Evolutionary conservation across 2,329 filamentous ascomycete genomes (phyloP).

Genomic region (Claviceps arundinis): DNA sequence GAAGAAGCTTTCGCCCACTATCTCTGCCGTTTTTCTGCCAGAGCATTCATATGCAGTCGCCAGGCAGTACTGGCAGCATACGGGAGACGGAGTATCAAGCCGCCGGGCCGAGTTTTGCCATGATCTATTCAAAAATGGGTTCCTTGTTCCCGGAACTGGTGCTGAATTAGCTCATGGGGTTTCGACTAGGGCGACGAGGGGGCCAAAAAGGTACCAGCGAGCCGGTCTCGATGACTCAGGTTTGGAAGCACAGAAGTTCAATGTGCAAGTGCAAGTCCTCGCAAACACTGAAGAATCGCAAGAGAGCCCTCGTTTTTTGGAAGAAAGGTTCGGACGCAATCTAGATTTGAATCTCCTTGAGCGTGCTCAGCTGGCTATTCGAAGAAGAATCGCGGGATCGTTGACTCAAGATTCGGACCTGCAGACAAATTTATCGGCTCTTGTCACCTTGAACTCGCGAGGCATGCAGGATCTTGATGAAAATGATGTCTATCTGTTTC

Average conservation of each 20-base stretch:
- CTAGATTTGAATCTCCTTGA: slow-evolving; percentile 66
- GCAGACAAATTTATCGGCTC: slow-evolving; percentile 11
- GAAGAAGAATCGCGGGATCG: slow-evolving; percentile 77
- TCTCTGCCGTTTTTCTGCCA: slow-evolving; percentile 62
- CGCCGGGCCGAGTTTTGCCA: slow-evolving; percentile 84
- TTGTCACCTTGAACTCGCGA: slow-evolving; percentile 30
- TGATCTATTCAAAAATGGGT: slow-evolving; percentile 54
- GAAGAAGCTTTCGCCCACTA: slow-evolving; percentile 40
- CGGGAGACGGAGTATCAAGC: slow-evolving; percentile 84
- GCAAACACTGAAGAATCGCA: slow-evolving; percentile 26
- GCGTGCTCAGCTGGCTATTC: slow-evolving; percentile 75
- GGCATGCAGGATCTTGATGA: slow-evolving; percentile 57
- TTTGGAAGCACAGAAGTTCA: slow-evolving; percentile 8
- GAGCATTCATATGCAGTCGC: slow-evolving; percentile 54
- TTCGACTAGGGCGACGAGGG: slow-evolving; percentile 40
- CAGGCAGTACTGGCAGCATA: slow-evolving; percentile 97
- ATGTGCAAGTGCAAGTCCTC: slow-evolving; percentile 7
- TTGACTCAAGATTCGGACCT: slow-evolving; percentile 57
- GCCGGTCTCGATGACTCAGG: slow-evolving; percentile 17
- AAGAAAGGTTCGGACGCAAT: slow-evolving; percentile 89
- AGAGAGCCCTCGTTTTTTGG: slow-evolving; percentile 71
- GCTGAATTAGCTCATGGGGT: slow-evolving; percentile 14
- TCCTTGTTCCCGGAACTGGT: slow-evolving; percentile 28
- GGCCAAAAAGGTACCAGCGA: slow-evolving; percentile 69
- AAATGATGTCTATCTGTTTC: slow-evolving; percentile 79